A percentile compares a stretch with the other conserved stretches of the same genome.
phyloP scores from a whole-genome alignment of 208 protist species.

The Trypanosoma congolense region DNA sequence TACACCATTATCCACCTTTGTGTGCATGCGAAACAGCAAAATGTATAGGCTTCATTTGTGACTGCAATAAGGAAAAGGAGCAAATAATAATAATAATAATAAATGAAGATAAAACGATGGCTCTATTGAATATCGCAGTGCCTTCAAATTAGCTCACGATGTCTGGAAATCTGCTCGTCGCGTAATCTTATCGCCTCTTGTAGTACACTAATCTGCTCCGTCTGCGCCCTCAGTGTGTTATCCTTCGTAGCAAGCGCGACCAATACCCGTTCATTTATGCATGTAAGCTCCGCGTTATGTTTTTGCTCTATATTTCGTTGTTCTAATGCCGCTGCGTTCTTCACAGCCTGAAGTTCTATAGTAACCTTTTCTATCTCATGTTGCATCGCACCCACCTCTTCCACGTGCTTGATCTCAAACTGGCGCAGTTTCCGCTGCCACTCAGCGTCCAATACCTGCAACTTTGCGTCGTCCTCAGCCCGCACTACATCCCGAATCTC shows the following conservation, averaged over 20 bases:
- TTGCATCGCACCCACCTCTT: constrained; percentile 46
- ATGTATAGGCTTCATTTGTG: too few relatives aligned
- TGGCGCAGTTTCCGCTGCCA: constrained; percentile 65
- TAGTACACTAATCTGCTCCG: constrained; percentile 61
- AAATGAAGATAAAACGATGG: neutral
- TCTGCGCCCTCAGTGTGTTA: constrained; percentile 54
- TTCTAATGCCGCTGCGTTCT: constrained; percentile 40
- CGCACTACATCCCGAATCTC: constrained; percentile 52
- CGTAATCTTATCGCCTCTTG: constrained; percentile 68
- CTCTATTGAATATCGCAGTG: neutral
- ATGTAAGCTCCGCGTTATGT: constrained; percentile 63
- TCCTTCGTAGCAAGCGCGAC: constrained; percentile 78
- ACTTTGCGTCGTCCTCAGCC: constrained; percentile 39
- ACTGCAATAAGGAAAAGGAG: neutral
- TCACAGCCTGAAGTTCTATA: constrained; percentile 33
- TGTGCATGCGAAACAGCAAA: too few relatives aligned
- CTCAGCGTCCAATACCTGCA: constrained; percentile 57
- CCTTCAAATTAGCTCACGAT: constrained; percentile 38
- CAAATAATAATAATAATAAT: constrained; percentile 6
- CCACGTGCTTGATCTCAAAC: constrained; percentile 54
- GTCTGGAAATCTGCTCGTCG: constrained; percentile 66
- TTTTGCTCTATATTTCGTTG: constrained; percentile 63
- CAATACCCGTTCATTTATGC: constrained; percentile 80
- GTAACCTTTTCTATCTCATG: constrained; percentile 30
- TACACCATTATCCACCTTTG: too few relatives aligned